Conservation (phyloP, 192 early-diverging fungal genomes). For the Ambispora gerdemannii region DNA sequence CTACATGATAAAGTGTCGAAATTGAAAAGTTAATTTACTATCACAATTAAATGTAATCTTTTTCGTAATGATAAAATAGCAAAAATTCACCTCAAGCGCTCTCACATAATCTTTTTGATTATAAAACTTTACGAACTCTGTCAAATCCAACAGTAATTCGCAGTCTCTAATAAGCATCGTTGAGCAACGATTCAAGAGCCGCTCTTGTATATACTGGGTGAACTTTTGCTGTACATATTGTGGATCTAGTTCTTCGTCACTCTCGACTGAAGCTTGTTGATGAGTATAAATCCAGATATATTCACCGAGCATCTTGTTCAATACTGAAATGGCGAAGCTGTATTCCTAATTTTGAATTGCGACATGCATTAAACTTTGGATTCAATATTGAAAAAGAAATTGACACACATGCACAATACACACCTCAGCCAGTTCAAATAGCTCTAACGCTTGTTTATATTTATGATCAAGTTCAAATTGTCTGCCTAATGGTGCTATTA, state of each 20-base stretch:
- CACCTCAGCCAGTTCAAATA: constrained; percentile 28
- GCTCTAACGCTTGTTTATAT: constrained; percentile 5
- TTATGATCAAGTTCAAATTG: constrained; percentile 21
- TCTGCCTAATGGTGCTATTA: not conserved
- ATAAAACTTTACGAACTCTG: constrained; percentile 19
- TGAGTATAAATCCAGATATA: constrained; percentile 18
- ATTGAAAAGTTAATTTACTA: too few species aligned
- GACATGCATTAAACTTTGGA: not conserved
- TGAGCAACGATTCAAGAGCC: not conserved
- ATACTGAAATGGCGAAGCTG: constrained; percentile 21
- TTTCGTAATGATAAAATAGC: constrained; percentile 24
- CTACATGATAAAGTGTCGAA: constrained; percentile 45
- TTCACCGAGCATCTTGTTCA: constrained; percentile 35
- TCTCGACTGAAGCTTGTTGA: not conserved
- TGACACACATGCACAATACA: not conserved
- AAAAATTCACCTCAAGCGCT: constrained; percentile 13
- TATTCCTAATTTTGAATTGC: constrained; percentile 36
- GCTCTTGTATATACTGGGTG: not conserved
- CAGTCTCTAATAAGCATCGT: not conserved
- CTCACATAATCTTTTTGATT: constrained; percentile 22
- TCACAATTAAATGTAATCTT: constrained; percentile 31
- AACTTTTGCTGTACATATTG: not conserved
- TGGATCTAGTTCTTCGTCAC: constrained; percentile 17
- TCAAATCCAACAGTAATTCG: not conserved
- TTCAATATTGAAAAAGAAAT: not conserved